These are phyloP conservation scores for Trichophyton mentagrophytes DNA, from an alignment of 2,329 filamentous ascomycete genomes.

Conservation along the genomic window DNA sequence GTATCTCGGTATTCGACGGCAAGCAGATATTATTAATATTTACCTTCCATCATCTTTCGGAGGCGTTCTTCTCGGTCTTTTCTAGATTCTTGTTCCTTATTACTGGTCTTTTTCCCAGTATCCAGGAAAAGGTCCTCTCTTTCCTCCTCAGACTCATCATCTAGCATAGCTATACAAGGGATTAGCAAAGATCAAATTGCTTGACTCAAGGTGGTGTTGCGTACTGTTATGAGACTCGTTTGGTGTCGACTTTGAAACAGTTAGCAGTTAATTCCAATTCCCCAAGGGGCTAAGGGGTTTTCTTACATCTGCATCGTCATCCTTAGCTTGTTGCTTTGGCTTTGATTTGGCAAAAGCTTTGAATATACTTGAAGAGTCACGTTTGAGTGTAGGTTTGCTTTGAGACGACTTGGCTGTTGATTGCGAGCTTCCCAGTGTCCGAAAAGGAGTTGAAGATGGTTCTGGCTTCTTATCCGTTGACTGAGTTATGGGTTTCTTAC, in stretches of 20 bases:
- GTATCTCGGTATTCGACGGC: background rate
- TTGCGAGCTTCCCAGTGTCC: conserved; percentile 18
- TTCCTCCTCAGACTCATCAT: conserved; percentile 45
- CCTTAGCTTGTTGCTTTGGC: conserved; percentile 39
- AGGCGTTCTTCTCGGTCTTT: conserved; percentile 55
- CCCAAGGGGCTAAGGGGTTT: conserved; percentile 20
- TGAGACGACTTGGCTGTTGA: conserved; percentile 24
- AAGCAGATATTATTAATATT: conserved; percentile 29
- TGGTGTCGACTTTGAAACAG: conserved; percentile 21
- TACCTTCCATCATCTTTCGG: conserved; percentile 64
- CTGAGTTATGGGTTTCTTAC: background rate
- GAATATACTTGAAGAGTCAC: conserved; percentile 54
- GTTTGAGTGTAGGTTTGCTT: conserved; percentile 41
- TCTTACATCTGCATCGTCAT: conserved; percentile 27
- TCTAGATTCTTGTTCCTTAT: conserved; percentile 32
- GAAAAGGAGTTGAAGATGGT: conserved; percentile 4
- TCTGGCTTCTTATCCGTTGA: conserved; percentile 6
- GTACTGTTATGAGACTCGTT: conserved; percentile 39
- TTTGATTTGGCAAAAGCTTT: conserved; percentile 64
- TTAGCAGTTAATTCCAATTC: background rate
- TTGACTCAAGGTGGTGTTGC: conserved; percentile 8
- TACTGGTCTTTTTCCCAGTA: conserved; percentile 23
- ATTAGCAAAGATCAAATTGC: background rate
- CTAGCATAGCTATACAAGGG: conserved; percentile 29
- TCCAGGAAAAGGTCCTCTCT: conserved; percentile 40